phyloP scores from a whole-genome alignment of 352 stramenopile species.

The Phytopythium boreale region DNA sequence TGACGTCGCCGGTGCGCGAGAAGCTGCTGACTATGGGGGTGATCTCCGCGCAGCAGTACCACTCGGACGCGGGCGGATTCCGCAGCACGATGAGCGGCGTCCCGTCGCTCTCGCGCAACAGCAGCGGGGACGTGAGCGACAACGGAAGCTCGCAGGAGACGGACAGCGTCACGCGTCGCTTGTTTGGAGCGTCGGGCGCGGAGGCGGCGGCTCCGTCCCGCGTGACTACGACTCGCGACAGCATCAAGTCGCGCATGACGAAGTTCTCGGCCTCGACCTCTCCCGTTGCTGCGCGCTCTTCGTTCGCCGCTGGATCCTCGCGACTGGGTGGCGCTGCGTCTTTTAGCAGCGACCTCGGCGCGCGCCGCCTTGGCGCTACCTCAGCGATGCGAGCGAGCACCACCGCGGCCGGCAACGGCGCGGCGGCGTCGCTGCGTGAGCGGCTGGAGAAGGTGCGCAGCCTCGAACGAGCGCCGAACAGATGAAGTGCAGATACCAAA shows the following conservation, averaged over 20 bases:
- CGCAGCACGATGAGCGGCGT: slow-evolving; percentile 15
- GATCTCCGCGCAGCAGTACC: slow-evolving; percentile 15
- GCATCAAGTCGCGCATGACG: neutral
- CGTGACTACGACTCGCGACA: neutral
- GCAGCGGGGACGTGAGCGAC: slow-evolving; percentile 7
- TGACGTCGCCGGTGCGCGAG: slow-evolving; percentile 48
- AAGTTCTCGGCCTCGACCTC: slow-evolving; percentile 2
- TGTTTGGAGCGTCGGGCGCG: slow-evolving; percentile 29
- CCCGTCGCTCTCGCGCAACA: neutral
- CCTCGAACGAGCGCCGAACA: neutral
- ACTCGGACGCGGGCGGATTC: slow-evolving; percentile 15
- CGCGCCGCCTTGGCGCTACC: neutral
- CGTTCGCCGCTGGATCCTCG: neutral
- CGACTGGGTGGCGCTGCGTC: neutral
- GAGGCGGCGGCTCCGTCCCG: neutral
- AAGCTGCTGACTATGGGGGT: slow-evolving; percentile 38
- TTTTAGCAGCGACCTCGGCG: neutral
- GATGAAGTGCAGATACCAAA: neutral
- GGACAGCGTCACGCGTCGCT: slow-evolving; percentile 42
- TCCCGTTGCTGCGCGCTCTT: neutral
- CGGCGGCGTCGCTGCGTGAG: neutral
- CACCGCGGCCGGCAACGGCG: neutral
- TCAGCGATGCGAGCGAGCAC: neutral
- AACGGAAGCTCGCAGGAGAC: slow-evolving; percentile 9
- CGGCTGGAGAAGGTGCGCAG: slow-evolving; percentile 5